Conservation (phyloP, 177 flowering plant species). For the Vitis hybrid region DNA sequence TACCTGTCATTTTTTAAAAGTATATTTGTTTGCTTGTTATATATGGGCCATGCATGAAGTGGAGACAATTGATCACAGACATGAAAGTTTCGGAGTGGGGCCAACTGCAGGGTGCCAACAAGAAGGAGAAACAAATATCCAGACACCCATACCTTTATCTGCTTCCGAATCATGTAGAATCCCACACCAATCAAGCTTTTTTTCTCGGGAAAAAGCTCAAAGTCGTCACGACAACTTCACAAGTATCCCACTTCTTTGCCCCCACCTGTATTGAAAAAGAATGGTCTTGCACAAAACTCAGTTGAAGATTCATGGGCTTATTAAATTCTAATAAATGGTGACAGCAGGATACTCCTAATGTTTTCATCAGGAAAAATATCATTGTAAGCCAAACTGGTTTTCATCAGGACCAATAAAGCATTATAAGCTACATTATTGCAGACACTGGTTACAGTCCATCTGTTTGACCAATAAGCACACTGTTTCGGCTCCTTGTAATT, state of each 20-base stretch:
- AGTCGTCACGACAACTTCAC: not conserved
- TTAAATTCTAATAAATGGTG: not conserved
- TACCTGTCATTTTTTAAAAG: not conserved
- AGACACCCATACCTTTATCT: not conserved
- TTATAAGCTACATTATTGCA: no score
- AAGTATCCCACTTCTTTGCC: not conserved
- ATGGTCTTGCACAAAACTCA: not conserved
- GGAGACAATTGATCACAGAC: not conserved
- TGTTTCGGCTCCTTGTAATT: no score
- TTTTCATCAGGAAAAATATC: no score
- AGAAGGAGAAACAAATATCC: not conserved
- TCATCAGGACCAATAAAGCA: no score
- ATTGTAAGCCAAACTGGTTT: no score
- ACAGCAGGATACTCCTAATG: no score
- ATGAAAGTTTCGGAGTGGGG: not conserved
- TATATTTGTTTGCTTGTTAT: not conserved
- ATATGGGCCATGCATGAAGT: not conserved
- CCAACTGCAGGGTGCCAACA: not conserved
- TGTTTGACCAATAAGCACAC: no score
- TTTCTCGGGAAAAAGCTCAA: not conserved
- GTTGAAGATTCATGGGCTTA: not conserved
- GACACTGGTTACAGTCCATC: no score
- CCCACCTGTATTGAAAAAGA: constrained; percentile 2
- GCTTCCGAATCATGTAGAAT: not conserved
- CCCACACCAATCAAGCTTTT: not conserved